Evolutionary conservation across 768 basidiomycete species (phyloP), one percentile per base, ranked within the genome.

Genomic region (Gelatoporia subvermispora): DNA sequence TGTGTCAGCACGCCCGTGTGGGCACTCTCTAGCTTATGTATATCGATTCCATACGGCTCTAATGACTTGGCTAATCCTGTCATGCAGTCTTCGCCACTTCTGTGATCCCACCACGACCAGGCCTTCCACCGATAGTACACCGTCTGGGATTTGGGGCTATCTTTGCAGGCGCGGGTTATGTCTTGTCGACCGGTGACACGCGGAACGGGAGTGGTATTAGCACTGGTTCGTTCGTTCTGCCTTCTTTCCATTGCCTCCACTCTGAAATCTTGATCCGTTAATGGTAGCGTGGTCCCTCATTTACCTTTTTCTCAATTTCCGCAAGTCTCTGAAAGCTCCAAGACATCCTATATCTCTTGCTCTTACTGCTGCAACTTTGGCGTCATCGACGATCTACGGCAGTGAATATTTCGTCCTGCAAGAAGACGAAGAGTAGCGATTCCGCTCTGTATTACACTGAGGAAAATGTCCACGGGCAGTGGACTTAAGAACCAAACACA

Each of bases 191-290:
- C 5, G 74, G 73, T 2, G 74, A 76, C 36, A 50, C 50, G 24
- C 59, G 67, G 23, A 76, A 77, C 46, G 76, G 76, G 1, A 66
- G 70, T 44, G 76, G 75, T 0, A 71, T 75, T 18, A 54, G 68
- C 17, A 76, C 68, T 21, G 63, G 68, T 70, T 43, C 39, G 58
- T 50, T 15, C 41, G 11, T 23, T 58, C 28, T 5, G 17, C 25
- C 24, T 55, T 11, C 41, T 11, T n/a, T 62, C 17, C 11, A 28
- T 17, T 36, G 9, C 18, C 34, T 31, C n/a, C 1, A 16, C 43
- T 38, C 51, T 11, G 10, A 18, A 21, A 35, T 13, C n/a, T 38
- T 47, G 34, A 28, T 36, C 24, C 39, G 15, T 43, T 15, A 37
- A 25, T 47, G 3, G n/a, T 41, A 72, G 74, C 73, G 7, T 75